Base-by-base conservation (phyloP, 139 green algal species). In the Ulvella scutata region DNA sequence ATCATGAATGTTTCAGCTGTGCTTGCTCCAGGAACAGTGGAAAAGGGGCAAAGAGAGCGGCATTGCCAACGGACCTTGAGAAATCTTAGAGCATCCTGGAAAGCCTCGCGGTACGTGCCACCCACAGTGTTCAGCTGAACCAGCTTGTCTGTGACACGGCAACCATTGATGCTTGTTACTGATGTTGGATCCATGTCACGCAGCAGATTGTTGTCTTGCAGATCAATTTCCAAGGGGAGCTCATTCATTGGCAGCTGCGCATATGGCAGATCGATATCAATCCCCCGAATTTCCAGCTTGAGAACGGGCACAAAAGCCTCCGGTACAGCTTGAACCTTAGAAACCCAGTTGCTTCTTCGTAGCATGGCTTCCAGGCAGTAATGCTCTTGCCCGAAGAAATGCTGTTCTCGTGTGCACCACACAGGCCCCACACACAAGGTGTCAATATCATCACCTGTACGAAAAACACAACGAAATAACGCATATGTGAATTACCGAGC, bases 201-300 rank as follows among this genome's bases (percentile, higher is more conserved):
- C 43, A 99, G 88, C 6, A 92, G 89, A 9, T 80, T 74, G 72
- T 86, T 88, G 61, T 83, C 78, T 33, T 62, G 75, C 9, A 96
- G 76, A 80, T 95, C 88, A 28, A 96, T 78, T 38, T 89, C 74
- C 28, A 92, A 84, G 3, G 85, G 83, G 3, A 98, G 80, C 3
- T 87, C 72, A 13, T 80, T 72, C 10, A 88, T 60, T 2, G 82
- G 72, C 26, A 97, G 80, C 6, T 78, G 79, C 0, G 89, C 92
- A 60, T 96, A 98, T 77, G 98, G 83, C 79, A 98, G 78, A 79
- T 98, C 94, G 37, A 98, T 90, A 61, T 86, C 83, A 40, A 98
- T 92, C 74, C 91, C 94, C 13, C 74, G 75, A 73, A 90, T 82
- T 82, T 92, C 88, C 61, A 97, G 90, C 74, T 96, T 96, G n/a